Base-by-base conservation (phyloP, 192 early-diverging fungal genomes). In the Backusella liffmaniae region DNA sequence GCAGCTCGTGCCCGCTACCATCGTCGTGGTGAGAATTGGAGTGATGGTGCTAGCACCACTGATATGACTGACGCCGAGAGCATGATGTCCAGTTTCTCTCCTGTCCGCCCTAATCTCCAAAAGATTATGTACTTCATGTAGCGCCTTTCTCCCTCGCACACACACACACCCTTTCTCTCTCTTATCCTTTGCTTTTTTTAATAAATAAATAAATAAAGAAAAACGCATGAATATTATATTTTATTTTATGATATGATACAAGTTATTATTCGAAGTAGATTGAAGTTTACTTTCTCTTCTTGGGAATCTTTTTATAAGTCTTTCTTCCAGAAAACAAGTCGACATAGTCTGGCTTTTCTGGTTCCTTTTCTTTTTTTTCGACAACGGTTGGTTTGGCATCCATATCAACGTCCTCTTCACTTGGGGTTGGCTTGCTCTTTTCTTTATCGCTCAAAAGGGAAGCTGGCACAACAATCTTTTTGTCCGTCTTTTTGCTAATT, bases 1-100 rank as follows among this genome's bases (percentile, higher is more conserved):
- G 94, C 94, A 10, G 91, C 90, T 23, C 88, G 95, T 18, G 95
- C 94, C 1, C 90, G 95, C 66, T 96, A 93, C 88, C 96, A 97
- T 77, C 79, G 87, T 15, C 83, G 81, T n/a, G 88, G 88, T 16
- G 91, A 92, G 18, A 77, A 78, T 6, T 86, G 81, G 81, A 79
- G 72, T 34, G 84, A 84, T 49, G 80, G 67, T 32, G 81, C 78
- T 16, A 79, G 81, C 26, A 74, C 79, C 59, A 69, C 44, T 44
- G 76, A 81, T 46, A 66, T 51, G 34, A 73, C 62, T 37, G 79
- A 76, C 12, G 13, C 42, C 10, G 76, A 77, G 10, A 67, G 46
- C n/a, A 67, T 77, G n/a, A 74, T 77, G 46, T 70, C 68, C 13
- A 74, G 67, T 1, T 86, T 80, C 23, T 68, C 69, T n/a, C 72